A percentile compares a stretch with the other conserved stretches of the same genome.
phyloP scores from a whole-genome alignment of 352 stramenopile genomes.

The Pythium dissimile region DNA sequence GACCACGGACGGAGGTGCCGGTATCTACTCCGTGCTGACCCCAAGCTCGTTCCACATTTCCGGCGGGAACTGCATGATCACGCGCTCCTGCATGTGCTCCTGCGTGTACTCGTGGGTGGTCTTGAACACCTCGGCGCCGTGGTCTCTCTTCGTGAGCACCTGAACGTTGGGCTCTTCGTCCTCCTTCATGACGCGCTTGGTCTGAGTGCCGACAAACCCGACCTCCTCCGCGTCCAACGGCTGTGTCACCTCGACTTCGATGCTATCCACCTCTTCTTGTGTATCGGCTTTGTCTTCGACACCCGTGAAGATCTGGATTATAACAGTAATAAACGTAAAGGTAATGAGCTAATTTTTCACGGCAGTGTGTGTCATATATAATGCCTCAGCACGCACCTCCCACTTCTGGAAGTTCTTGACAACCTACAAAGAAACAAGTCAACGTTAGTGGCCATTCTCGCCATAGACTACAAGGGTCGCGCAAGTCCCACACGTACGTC shows the following conservation, averaged over 20 bases:
- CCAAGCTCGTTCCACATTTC: slow-evolving; percentile 60
- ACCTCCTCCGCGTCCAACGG: slow-evolving; percentile 48
- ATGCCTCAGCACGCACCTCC: slow-evolving; percentile 39
- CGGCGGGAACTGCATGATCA: slow-evolving; percentile 58
- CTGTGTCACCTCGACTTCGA: slow-evolving; percentile 39
- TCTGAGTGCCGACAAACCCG: slow-evolving; percentile 30
- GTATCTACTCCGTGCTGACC: slow-evolving; percentile 1
- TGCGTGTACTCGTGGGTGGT: slow-evolving; percentile 48
- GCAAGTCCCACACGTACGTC: slow-evolving; percentile 27
- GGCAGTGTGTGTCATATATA: too few species aligned
- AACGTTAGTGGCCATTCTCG: neutral
- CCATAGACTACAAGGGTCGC: neutral
- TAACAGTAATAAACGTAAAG: neutral
- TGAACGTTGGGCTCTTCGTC: slow-evolving; percentile 18
- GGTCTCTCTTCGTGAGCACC: slow-evolving; percentile 48
- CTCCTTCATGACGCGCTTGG: neutral
- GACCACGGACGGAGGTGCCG: neutral
- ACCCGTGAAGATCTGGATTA: slow-evolving; percentile 56
- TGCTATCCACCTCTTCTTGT: slow-evolving; percentile 12
- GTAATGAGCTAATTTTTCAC: too few species aligned
- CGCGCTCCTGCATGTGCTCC: slow-evolving; percentile 55
- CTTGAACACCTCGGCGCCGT: slow-evolving; percentile 45
- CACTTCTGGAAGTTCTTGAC: slow-evolving; percentile 60
- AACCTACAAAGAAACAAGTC: slow-evolving; percentile 27
- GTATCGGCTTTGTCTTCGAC: slow-evolving; percentile 38